Evolutionary conservation across 352 stramenopile genomes (phyloP), one percentile per base, ranked within the genome.

Genomic region (Phytophthora cryptogea): DNA sequence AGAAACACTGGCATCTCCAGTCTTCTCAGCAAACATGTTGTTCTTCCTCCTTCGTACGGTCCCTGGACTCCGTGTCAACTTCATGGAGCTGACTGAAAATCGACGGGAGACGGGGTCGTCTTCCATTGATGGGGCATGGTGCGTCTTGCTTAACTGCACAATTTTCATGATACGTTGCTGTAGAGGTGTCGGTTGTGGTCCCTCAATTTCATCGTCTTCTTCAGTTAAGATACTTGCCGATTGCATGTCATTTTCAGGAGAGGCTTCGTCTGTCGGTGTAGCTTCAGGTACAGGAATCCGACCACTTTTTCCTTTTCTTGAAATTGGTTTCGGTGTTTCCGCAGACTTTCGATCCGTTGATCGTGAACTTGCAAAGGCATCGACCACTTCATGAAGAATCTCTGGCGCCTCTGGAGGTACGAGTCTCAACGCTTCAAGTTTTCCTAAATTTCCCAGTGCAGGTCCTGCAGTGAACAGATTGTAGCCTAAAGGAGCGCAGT

Each of bases 11-110:
- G 50, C 41, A 20, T 49, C 23, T 26, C 36, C 48, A n/a, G 26
- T 70, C 42, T 66, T 64, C 6, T 62, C 53, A 6, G 57, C 13
- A 59, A 68, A 70, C 36, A 73, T 54, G n/a, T 60, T 63, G 32
- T 74, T 64, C 26, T 69, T 66, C 8, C 66, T 41, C 32, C 40
- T 70, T 30, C 14, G 37, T 0, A 57, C 42, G 30, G 52, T 48
- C 9, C 39, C 27, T 11, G 36, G 4, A 14, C 11, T 46, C 42
- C 53, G 60, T 5, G 62, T 55, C 11, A 80, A 55, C 8, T 75
- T 59, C 28, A 67, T 59, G 16, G 75, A 74, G 30, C 60, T 82
- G n/a, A 82, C 54, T 1, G 79, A 84, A 35, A 84, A 79, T 5
- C 74, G 73, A n/a, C 78, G 58, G 6, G 74, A 76, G 5, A 83